Evolutionary conservation across 1,284 basidiomycete genomes (phyloP).

Genomic region (Austropuccinia psidii): DNA sequence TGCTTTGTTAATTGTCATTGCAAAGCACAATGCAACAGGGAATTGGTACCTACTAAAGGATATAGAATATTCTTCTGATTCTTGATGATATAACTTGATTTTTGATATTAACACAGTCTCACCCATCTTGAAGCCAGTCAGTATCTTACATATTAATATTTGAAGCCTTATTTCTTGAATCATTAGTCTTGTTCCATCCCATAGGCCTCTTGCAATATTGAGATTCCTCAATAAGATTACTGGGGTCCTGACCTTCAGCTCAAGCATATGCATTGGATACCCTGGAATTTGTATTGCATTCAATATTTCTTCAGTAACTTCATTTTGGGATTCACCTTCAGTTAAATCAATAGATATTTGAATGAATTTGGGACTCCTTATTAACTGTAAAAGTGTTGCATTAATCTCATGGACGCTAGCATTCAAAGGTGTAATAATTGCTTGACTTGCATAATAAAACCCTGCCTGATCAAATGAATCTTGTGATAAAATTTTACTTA

Average conservation of each 20-base stretch:
- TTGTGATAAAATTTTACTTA: background rate
- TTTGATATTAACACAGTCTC: too few relatives aligned
- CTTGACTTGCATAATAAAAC: background rate
- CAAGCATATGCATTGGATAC: background rate
- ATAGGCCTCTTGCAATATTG: background rate
- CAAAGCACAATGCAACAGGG: too few relatives aligned
- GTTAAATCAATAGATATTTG: background rate
- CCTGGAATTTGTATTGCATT: background rate
- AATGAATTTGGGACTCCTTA: background rate
- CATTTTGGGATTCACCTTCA: background rate
- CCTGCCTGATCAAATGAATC: background rate
- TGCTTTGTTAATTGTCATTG: too few relatives aligned
- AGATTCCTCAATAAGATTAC: background rate
- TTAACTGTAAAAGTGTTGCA: background rate
- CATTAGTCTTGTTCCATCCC: background rate
- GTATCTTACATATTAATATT: too few relatives aligned
- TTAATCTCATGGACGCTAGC: background rate
- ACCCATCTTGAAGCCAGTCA: too few relatives aligned
- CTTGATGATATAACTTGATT: too few relatives aligned
- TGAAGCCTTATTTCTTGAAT: too few relatives aligned
- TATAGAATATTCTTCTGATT: too few relatives aligned
- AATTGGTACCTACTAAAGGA: too few relatives aligned
- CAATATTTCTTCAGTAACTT: background rate
- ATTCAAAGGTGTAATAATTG: background rate
- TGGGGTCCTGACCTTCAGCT: background rate